phyloP scores from a whole-genome alignment of 2,329 filamentous ascomycete species.

The Ceratocystis albifundus region DNA sequence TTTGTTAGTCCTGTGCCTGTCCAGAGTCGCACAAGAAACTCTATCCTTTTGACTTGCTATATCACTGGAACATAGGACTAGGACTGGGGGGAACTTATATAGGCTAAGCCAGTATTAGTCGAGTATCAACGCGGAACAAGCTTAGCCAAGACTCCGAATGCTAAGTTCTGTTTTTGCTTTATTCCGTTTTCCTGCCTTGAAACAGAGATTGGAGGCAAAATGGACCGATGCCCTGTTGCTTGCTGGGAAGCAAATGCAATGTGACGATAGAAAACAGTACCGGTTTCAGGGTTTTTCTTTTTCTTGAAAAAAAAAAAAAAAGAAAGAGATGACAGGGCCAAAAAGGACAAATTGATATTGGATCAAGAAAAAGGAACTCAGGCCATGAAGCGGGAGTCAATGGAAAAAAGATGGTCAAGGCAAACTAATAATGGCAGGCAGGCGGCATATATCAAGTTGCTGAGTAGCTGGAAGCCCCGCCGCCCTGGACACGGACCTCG shows the following conservation, averaged over 20 bases:
- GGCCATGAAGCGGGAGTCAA: too few species aligned
- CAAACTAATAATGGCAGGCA: background rate
- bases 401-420: background rate
- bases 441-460: background rate
- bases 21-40: constrained; percentile 10
- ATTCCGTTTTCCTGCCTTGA: constrained; percentile 1
- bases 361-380: too few species aligned
- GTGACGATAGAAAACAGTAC: constrained; percentile 1
- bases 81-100: too few species aligned
- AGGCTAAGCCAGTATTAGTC: too few species aligned
- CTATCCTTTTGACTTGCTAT: background rate
- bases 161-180: background rate
- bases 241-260: background rate
- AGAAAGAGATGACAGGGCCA: background rate
- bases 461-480: background rate
- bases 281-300: constrained; percentile 6
- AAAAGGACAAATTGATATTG: too few species aligned
- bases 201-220: background rate
- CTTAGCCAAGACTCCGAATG: too few species aligned
- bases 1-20: background rate
- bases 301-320: too few species aligned
- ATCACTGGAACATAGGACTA: too few species aligned
- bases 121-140: too few species aligned
- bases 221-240: background rate
- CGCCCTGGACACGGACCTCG: background rate